Conservation (phyloP, 2,329 filamentous ascomycete species). For the Knufia fluminis region DNA sequence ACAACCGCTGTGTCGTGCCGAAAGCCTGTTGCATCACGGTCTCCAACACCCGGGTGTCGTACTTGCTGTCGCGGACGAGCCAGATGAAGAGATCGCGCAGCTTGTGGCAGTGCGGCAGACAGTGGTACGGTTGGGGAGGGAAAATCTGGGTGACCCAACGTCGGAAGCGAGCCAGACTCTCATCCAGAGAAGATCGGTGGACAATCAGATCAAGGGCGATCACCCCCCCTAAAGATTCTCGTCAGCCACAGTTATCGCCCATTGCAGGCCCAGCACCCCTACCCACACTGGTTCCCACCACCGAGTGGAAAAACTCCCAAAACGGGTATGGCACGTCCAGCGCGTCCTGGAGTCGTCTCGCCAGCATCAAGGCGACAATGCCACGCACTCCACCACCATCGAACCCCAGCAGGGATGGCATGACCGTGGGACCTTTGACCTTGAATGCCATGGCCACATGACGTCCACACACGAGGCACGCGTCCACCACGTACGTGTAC, state of each 20-base stretch:
- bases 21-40: conserved; percentile 8
- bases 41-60: conserved; percentile 6
- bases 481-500: conserved; percentile 7
- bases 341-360: conserved; percentile 4
- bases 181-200: conserved; percentile 6
- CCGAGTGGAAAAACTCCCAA: conserved; percentile 7
- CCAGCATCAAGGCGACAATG: conserved; percentile 17
- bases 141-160: background rate
- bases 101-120: conserved; percentile 1
- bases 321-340: conserved; percentile 3
- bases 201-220: conserved; percentile 9
- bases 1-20: conserved; percentile 5
- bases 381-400: conserved; percentile 23
- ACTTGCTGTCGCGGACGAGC: conserved; percentile 8
- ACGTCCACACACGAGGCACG: conserved; percentile 4
- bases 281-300: conserved; percentile 9
- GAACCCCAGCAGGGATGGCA: conserved; percentile 23
- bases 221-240: conserved; percentile 2
- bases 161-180: conserved; percentile 5
- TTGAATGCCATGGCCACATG: conserved; percentile 2
- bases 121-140: background rate
- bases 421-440: conserved; percentile 22
- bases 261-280: background rate
- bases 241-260: background rate
- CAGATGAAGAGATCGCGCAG: conserved; percentile 4